phyloP scores from a whole-genome alignment of 164 flowering plant species.

The Annona cherimola region DNA sequence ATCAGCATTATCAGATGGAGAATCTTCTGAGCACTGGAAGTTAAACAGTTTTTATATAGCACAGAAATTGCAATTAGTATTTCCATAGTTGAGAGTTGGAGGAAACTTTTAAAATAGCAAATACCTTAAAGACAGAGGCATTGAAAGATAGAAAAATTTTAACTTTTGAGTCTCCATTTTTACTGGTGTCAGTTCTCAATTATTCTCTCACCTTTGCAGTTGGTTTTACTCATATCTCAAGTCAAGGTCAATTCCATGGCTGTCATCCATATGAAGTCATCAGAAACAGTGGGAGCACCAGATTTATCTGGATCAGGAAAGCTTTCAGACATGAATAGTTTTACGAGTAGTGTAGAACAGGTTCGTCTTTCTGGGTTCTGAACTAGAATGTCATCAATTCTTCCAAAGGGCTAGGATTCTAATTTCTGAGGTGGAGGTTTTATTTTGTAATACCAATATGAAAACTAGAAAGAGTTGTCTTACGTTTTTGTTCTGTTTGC shows the following conservation, averaged over 20 bases:
- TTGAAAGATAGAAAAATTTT: not conserved
- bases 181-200: not conserved
- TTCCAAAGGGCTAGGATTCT: not conserved
- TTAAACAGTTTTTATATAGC: too few relatives aligned
- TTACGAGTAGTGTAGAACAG: slow-evolving; percentile 65
- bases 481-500: not conserved
- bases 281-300: slow-evolving; percentile 22
- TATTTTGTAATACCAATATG: too few relatives aligned
- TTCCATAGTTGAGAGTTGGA: not conserved
- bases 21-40: too few relatives aligned
- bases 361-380: slow-evolving; percentile 22
- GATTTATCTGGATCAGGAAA: slow-evolving; percentile 15
- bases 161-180: not conserved
- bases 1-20: too few relatives aligned
- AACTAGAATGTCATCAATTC: not conserved
- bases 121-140: not conserved
- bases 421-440: not conserved
- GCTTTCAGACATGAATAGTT: slow-evolving; percentile 14
- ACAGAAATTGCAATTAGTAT: not conserved
- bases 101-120: not conserved
- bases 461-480: not conserved
- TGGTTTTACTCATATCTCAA: slow-evolving; percentile 60
- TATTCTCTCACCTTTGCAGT: slow-evolving; percentile 38
- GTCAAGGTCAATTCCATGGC: slow-evolving; percentile 81
- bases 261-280: slow-evolving; percentile 58